Evolutionary conservation across 163 green algal genomes (phyloP).

Genomic region (Volvox carteri): DNA sequence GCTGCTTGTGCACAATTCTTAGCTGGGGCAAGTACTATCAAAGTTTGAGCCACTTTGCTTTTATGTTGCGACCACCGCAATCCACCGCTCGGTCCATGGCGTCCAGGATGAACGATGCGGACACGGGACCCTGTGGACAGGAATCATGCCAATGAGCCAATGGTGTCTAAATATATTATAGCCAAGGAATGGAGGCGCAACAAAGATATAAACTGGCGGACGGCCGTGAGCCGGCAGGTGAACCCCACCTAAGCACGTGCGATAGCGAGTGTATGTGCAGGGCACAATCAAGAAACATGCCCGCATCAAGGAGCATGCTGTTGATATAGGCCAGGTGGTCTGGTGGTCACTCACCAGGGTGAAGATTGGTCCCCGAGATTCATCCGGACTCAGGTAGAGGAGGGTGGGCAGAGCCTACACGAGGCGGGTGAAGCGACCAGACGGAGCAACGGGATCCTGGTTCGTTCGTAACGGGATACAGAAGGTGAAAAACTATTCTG

Average conservation of each 20-base stretch:
- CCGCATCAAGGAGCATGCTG: not conserved
- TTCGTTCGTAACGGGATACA: not conserved
- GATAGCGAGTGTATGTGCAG: not conserved
- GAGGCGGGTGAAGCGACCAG: not conserved
- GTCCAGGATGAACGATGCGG: constrained; percentile 41
- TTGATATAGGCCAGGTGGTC: no score
- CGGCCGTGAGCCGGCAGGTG: not conserved
- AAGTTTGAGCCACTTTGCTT: constrained; percentile 53
- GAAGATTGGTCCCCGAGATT: constrained; percentile 1
- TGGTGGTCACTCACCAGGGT: not conserved
- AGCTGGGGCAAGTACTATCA: not conserved
- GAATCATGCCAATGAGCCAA: not conserved
- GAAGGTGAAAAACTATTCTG: not conserved
- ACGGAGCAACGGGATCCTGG: not conserved
- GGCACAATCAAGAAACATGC: not conserved
- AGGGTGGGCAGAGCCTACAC: constrained; percentile 46
- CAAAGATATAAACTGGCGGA: not conserved
- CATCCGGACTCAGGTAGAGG: constrained; percentile 33
- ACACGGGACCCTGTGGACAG: constrained; percentile 46
- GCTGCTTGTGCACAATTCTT: constrained; percentile 18
- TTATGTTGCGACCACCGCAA: constrained; percentile 25
- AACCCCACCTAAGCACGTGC: not conserved
- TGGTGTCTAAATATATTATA: not conserved
- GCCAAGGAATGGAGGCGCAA: not conserved
- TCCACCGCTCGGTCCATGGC: constrained; percentile 21